These are phyloP conservation scores for Melampsora larici-populina DNA, from an alignment of 1,284 basidiomycete species.

Conservation along the genomic window DNA sequence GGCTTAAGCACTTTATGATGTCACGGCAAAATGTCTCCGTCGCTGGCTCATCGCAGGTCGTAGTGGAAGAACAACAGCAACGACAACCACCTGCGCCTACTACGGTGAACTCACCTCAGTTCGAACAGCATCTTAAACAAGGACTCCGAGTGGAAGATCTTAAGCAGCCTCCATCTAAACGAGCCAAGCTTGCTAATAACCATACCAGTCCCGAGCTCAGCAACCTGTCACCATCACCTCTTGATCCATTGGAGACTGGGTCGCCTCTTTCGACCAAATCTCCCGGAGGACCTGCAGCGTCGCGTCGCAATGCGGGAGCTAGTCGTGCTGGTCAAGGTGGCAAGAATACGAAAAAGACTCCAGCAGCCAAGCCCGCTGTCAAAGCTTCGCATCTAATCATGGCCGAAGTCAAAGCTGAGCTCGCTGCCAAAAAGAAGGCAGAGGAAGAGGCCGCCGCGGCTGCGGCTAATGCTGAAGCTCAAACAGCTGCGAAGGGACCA, in stretches of 20 bases:
- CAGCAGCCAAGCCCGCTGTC: slow-evolving; percentile 30
- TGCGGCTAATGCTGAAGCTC: slow-evolving; percentile 31
- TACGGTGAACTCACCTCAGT: slow-evolving; percentile 28
- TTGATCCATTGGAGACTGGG: slow-evolving; percentile 43
- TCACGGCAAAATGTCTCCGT: too few species aligned
- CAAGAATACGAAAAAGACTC: slow-evolving; percentile 45
- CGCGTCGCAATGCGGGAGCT: slow-evolving; percentile 46
- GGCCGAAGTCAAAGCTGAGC: slow-evolving; percentile 51
- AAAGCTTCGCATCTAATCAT: slow-evolving; percentile 49
- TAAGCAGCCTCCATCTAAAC: slow-evolving; percentile 51
- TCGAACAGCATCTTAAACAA: slow-evolving; percentile 47
- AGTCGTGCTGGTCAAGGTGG: slow-evolving; percentile 8
- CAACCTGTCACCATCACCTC: slow-evolving; percentile 32
- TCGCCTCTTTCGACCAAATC: slow-evolving; percentile 47
- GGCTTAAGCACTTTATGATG: neutral
- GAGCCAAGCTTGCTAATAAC: slow-evolving; percentile 45
- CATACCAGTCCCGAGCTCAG: slow-evolving; percentile 28
- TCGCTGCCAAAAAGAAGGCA: slow-evolving; percentile 46
- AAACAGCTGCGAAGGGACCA: slow-evolving; percentile 3
- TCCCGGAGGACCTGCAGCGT: slow-evolving; percentile 46
- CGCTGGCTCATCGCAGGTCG: too few species aligned
- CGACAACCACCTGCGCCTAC: slow-evolving; percentile 24
- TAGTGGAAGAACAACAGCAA: slow-evolving; percentile 3
- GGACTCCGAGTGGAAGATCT: slow-evolving; percentile 51
- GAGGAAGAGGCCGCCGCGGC: slow-evolving; percentile 45